These are phyloP conservation scores for Tilletia setariae DNA, from an alignment of 1,284 basidiomycete genomes.

Conservation along the genomic window DNA sequence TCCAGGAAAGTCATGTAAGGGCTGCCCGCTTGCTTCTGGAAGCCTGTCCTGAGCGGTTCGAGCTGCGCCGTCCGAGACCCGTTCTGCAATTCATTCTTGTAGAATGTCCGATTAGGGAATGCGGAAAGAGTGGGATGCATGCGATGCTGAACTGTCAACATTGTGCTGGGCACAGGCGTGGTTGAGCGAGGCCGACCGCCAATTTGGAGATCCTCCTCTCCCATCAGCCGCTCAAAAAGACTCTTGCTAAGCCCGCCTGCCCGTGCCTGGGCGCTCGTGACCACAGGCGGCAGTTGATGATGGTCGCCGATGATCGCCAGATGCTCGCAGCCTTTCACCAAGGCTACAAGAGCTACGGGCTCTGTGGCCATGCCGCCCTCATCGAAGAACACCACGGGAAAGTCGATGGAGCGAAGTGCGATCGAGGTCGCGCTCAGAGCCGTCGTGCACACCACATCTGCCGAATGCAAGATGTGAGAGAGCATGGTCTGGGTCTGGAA, in stretches of 20 bases:
- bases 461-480: constrained; percentile 51
- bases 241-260: constrained; percentile 70
- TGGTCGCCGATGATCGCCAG: constrained; percentile 89
- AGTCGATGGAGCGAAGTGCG: constrained; percentile 64
- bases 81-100: constrained; percentile 67
- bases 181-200: constrained; percentile 59
- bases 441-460: constrained; percentile 56
- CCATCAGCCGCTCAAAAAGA: constrained; percentile 83
- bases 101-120: constrained; percentile 82
- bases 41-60: constrained; percentile 32
- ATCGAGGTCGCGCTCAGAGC: constrained; percentile 39
- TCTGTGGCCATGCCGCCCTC: constrained; percentile 96
- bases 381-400: constrained; percentile 88
- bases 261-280: constrained; percentile 57
- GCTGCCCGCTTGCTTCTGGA: constrained; percentile 17
- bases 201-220: neutral
- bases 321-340: constrained; percentile 64
- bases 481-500: constrained; percentile 49
- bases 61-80: constrained; percentile 58
- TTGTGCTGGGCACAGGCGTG: constrained; percentile 54
- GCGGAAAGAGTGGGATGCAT: constrained; percentile 87
- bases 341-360: constrained; percentile 61
- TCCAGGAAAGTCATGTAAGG: constrained; percentile 35
- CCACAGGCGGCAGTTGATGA: constrained; percentile 90
- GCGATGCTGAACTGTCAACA: constrained; percentile 87